phyloP scores from a whole-genome alignment of 2,329 filamentous ascomycete genomes.

The Harringtonia aguacate region DNA sequence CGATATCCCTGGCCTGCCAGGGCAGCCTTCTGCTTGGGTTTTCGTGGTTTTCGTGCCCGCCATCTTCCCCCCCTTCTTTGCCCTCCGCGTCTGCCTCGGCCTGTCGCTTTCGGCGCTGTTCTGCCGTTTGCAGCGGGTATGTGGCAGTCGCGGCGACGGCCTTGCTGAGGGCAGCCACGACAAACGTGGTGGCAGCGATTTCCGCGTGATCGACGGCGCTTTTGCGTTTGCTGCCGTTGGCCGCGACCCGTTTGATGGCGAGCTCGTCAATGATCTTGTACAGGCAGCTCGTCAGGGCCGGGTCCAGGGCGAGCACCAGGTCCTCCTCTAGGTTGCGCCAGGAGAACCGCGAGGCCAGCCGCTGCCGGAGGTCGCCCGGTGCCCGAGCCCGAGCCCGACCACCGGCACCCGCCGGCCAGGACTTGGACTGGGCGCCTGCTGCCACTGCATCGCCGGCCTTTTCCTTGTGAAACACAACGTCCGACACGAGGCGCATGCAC shows the following conservation, averaged over 20 bases:
- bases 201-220: not conserved
- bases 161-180: conserved; percentile 1
- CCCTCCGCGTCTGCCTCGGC: not conserved
- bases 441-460: not conserved
- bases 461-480: not conserved
- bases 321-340: not conserved
- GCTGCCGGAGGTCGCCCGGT: not conserved
- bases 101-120: not conserved
- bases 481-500: not conserved
- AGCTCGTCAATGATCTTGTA: not conserved
- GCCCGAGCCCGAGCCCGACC: no score
- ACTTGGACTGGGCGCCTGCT: not conserved
- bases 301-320: not conserved
- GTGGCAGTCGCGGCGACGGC: not conserved
- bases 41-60: not conserved
- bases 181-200: not conserved
- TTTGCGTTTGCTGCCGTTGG: not conserved
- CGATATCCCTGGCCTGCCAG: not conserved
- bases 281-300: not conserved
- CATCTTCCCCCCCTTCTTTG: no score
- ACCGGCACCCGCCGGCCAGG: no score
- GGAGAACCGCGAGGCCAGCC: not conserved
- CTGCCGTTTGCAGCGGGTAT: not conserved
- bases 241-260: not conserved
- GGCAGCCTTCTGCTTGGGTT: no score